phyloP scores from a whole-genome alignment of 495 filamentous ascomycete species.

The Penicillium coprophilum region DNA sequence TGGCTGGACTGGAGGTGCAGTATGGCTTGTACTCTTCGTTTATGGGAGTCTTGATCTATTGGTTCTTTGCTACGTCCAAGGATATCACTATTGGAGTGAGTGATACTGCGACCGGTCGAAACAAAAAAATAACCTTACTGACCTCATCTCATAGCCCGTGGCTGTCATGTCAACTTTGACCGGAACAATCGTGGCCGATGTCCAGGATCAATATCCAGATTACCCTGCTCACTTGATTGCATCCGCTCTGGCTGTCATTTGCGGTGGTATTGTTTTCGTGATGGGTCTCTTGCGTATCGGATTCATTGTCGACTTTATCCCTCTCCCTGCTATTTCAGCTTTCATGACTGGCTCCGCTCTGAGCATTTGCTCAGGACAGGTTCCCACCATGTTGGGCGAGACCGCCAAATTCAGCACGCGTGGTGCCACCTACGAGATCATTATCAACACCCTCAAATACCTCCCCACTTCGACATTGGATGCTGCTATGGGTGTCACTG shows the following conservation, averaged over 20 bases:
- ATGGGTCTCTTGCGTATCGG: slow-evolving; percentile 79
- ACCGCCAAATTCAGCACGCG: slow-evolving; percentile 66
- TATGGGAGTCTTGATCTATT: slow-evolving; percentile 94
- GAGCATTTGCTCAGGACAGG: slow-evolving; percentile 87
- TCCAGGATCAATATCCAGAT: slow-evolving; percentile 56
- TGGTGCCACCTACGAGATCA: slow-evolving; percentile 75
- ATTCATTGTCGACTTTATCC: slow-evolving; percentile 95
- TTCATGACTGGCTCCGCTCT: slow-evolving; percentile 99
- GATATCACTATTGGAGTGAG: slow-evolving; percentile 98
- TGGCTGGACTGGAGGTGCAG: slow-evolving; percentile 74
- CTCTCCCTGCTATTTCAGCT: slow-evolving; percentile 84
- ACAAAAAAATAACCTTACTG: slow-evolving; percentile 16
- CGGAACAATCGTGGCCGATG: slow-evolving; percentile 71
- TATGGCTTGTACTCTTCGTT: slow-evolving; percentile 97
- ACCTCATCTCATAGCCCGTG: slow-evolving; percentile 63
- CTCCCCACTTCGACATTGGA: slow-evolving; percentile 68
- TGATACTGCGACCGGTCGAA: slow-evolving; percentile 15
- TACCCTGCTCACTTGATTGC: slow-evolving; percentile 64
- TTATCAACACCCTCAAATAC: slow-evolving; percentile 84
- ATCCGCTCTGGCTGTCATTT: slow-evolving; percentile 75
- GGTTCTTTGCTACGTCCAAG: slow-evolving; percentile 99
- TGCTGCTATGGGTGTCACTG: slow-evolving; percentile 87
- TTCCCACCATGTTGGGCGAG: slow-evolving; percentile 83
- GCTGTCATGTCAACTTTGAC: slow-evolving; percentile 92
- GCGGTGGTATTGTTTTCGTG: slow-evolving; percentile 76